These are phyloP conservation scores for Xylaria polymorpha DNA, from an alignment of 2,329 filamentous ascomycete genomes.

Conservation along the genomic window DNA sequence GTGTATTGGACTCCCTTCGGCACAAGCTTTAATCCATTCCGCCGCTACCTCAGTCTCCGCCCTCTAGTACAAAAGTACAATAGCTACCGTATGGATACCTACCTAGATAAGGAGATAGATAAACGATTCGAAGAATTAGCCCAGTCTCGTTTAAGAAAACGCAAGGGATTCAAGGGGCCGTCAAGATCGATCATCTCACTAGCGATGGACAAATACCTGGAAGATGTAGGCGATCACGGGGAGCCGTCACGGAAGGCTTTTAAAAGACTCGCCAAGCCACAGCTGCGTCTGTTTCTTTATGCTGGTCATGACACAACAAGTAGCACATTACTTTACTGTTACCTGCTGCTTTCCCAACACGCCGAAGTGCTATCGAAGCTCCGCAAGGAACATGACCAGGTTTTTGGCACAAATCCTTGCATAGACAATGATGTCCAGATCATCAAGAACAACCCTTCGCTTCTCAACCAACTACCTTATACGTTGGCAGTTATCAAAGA, in stretches of 20 bases:
- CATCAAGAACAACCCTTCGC: constrained; percentile 47
- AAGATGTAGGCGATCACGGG: constrained; percentile 23
- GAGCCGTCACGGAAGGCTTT: constrained; percentile 33
- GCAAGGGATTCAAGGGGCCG: neutral
- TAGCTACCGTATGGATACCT: constrained; percentile 39
- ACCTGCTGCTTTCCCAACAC: constrained; percentile 55
- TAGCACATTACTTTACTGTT: too few relatives aligned
- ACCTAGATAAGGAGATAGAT: constrained; percentile 41
- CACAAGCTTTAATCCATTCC: constrained; percentile 41
- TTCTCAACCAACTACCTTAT: constrained; percentile 51
- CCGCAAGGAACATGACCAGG: constrained; percentile 44
- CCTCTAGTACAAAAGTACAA: constrained; percentile 43
- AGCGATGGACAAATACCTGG: constrained; percentile 39
- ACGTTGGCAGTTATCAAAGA: constrained; percentile 54
- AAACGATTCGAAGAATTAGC: constrained; percentile 39
- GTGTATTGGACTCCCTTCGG: constrained; percentile 41
- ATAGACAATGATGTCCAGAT: constrained; percentile 35
- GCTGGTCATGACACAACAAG: constrained; percentile 75
- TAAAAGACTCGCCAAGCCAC: constrained; percentile 36
- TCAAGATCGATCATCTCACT: constrained; percentile 41
- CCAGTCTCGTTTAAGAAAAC: too few relatives aligned
- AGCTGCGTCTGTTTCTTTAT: constrained; percentile 54
- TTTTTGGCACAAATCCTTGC: constrained; percentile 41
- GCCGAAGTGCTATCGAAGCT: constrained; percentile 41
- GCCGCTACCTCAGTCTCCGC: constrained; percentile 37